These are phyloP conservation scores for Pichia norvegensis DNA, from an alignment of 1,139 yeast species.

Conservation along the genomic window DNA sequence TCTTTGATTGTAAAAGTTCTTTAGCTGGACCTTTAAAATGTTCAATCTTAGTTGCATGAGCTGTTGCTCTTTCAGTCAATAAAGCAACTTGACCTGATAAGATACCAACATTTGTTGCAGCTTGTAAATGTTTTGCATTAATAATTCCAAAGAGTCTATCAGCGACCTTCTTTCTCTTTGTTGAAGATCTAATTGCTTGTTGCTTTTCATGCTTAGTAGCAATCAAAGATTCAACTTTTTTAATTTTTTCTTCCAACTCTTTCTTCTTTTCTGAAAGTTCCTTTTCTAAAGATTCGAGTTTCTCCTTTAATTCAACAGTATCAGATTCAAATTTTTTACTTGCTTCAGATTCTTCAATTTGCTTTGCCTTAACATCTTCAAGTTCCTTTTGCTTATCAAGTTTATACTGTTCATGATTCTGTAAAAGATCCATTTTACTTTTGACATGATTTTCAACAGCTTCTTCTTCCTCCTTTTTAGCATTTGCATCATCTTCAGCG, in stretches of 20 bases:
- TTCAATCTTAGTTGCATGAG: constrained; percentile 40
- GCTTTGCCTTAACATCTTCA: constrained; percentile 40
- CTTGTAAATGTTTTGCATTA: constrained; percentile 32
- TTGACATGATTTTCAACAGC: constrained; percentile 41
- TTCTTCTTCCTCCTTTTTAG: constrained; percentile 38
- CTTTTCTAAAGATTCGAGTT: constrained; percentile 41
- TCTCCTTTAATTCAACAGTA: constrained; percentile 35
- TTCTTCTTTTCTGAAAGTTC: constrained; percentile 36
- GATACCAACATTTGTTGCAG: constrained; percentile 35
- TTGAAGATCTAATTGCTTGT: constrained; percentile 33
- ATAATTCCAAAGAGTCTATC: constrained; percentile 31
- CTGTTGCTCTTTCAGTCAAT: constrained; percentile 37
- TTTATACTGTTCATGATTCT: constrained; percentile 41
- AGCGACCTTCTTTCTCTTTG: constrained; percentile 36
- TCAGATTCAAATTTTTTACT: constrained; percentile 39
- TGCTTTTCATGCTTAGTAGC: constrained; percentile 36
- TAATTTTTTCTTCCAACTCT: constrained; percentile 28
- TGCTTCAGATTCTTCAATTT: constrained; percentile 39
- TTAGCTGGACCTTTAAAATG: constrained; percentile 34
- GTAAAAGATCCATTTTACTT: constrained; percentile 38
- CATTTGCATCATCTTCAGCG: constrained; percentile 40
- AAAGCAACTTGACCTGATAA: constrained; percentile 40
- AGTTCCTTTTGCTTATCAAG: constrained; percentile 44
- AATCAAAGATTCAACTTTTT: constrained; percentile 33
- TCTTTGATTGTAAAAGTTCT: constrained; percentile 33